phyloP scores from a whole-genome alignment of 108 stramenopile genomes.

The Cyclotella atomus region DNA sequence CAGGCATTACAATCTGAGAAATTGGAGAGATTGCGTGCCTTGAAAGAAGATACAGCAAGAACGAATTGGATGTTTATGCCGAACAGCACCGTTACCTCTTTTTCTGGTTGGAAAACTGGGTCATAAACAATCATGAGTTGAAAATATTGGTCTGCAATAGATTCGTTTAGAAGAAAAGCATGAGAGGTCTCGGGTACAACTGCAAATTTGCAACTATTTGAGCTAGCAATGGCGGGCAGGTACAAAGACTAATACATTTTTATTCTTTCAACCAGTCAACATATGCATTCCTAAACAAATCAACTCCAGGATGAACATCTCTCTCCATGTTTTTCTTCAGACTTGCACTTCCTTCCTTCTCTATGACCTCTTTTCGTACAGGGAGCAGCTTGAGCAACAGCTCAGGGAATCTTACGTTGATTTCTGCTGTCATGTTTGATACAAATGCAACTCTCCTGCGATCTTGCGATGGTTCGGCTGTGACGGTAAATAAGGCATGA shows the following conservation, averaged over 20 bases:
- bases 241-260: background rate
- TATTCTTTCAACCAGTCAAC: background rate
- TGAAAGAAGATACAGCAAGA: slow-evolving; percentile 59
- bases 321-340: background rate
- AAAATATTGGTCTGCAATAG: background rate
- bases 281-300: slow-evolving; percentile 1
- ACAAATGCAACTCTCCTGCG: background rate
- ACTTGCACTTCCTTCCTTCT: slow-evolving; percentile 5
- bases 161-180: too few species aligned
- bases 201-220: background rate
- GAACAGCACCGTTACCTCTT: background rate
- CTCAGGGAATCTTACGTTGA: background rate
- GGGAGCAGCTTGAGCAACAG: background rate
- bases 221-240: background rate
- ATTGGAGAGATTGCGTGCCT: slow-evolving; percentile 59
- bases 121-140: background rate
- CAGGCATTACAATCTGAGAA: slow-evolving; percentile 58
- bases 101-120: background rate
- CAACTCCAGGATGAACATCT: slow-evolving; percentile 1
- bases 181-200: too few species aligned
- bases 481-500: background rate
- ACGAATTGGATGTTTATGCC: slow-evolving; percentile 64
- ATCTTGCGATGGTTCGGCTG: background rate
- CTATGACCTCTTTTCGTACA: background rate
- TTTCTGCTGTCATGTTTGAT: background rate